Base-by-base conservation (phyloP, 1,139 yeast species). In the Ogataea hybrid region DNA sequence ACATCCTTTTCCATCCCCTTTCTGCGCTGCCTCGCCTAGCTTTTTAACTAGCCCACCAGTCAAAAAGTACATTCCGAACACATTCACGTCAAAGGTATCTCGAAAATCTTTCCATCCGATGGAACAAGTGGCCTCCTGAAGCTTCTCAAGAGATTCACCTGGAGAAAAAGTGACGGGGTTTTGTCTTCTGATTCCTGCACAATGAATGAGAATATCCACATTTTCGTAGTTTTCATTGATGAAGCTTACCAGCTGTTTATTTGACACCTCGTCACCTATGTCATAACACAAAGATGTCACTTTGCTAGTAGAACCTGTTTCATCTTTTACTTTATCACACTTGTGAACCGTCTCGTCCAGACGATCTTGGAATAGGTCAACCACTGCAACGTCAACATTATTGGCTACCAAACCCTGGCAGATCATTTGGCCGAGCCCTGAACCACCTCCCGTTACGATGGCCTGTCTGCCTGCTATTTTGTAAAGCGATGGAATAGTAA, bases 151-250 rank as follows among this genome's bases (percentile, higher is more conserved):
- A 2, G 53, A 27, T 31, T 51, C 50, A n/a, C 56, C 56, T 1
- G 53, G 55, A 4, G 33, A 30, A 32, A 51, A 52, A 2, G 42
- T 32, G 9, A 38, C 32, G 8, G 46, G 34, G 31, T 52, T 50
- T 27, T 52, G 56, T 32, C 52, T 48, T 28, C 54, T 17, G 10
- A 52, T 48, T 20, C 54, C 74, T 73, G 34, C 69, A 42, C 55
- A 51, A 27, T 51, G 50, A 28, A 52, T 42, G 6, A 52, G 39
- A 18, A 52, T 52, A 29, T 52, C 56, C 14, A 52, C 51, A 17
- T 32, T 32, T 18, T 49, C 50, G 31, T 51, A 51, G 30, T 49
- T 35, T 6, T 12, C 27, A 23, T 52, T 51, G 44, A 52, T 48
- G 18, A 36, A 22, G 1, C 45, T 42, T 16, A 51, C 56, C n/a